Conservation (phyloP, 192 early-diverging fungal species). For the Coemansia sp. region DNA sequence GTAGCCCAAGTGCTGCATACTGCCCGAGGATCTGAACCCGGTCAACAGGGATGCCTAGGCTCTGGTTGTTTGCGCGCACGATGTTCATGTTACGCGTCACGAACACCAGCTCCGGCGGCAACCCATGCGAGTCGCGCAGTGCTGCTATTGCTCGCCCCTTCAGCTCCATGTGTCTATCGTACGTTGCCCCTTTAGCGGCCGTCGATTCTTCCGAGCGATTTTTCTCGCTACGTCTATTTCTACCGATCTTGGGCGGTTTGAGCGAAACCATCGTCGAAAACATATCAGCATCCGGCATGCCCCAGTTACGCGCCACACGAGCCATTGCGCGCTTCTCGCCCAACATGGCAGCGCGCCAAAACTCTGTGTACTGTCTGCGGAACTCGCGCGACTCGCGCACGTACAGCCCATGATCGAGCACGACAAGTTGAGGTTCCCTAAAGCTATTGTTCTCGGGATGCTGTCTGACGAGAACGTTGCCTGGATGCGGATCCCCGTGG, state of each 20-base stretch:
- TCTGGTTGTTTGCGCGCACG: slow-evolving; percentile 82
- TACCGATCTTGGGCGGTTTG: slow-evolving; percentile 23
- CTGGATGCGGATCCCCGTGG: slow-evolving; percentile 86
- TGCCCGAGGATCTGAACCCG: slow-evolving; percentile 82
- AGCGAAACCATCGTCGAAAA: slow-evolving; percentile 50
- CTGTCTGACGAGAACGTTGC: slow-evolving; percentile 76
- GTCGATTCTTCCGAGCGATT: not conserved
- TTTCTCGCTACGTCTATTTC: not conserved
- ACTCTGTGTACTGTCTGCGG: slow-evolving; percentile 71
- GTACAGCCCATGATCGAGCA: slow-evolving; percentile 94
- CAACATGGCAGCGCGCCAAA: slow-evolving; percentile 85
- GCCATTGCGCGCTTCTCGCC: slow-evolving; percentile 64
- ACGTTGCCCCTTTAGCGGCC: slow-evolving; percentile 25
- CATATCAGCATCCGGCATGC: slow-evolving; percentile 48
- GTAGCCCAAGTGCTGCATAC: slow-evolving; percentile 66
- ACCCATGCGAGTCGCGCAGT: slow-evolving; percentile 62
- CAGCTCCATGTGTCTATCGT: slow-evolving; percentile 71
- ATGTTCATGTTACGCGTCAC: slow-evolving; percentile 87
- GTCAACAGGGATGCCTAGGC: slow-evolving; percentile 83
- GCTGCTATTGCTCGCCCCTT: slow-evolving; percentile 74
- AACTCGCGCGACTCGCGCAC: slow-evolving; percentile 72
- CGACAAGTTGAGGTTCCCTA: slow-evolving; percentile 64
- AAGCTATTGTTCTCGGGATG: slow-evolving; percentile 55
- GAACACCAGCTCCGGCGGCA: slow-evolving; percentile 91
- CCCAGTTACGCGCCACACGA: slow-evolving; percentile 72